Evolutionary conservation across 2,329 filamentous ascomycete species (phyloP), one percentile per base, ranked within the genome.

Genomic region (Nothomitra cinnamomea): DNA sequence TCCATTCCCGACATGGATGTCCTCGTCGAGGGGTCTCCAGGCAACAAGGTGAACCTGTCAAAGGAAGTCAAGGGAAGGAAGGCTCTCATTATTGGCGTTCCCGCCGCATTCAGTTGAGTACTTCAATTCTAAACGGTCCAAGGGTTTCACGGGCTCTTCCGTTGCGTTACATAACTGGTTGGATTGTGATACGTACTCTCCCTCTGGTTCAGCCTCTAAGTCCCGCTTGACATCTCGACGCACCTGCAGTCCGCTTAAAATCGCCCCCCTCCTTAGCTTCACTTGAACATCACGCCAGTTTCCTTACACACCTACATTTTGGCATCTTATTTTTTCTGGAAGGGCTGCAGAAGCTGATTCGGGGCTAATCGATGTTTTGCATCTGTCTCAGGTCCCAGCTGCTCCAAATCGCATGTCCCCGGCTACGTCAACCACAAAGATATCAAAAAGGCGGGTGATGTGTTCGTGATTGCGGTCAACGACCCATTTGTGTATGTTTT

Each of bases 391-490:
- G 45, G 45, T 62, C 80, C 80, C 40, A 70, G 75, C 10, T 85
- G 81, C 70, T 81, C 78, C 17, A 75, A 77, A 59, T 73, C 71
- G 50, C 90, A 96, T 65, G 75, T 96, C 47, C 90, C 90, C 0
- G 85, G 85, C 54, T 96, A 88, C 70, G 83, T 95, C 67, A 81
- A 80, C 64, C 84, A 87, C 65, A 76, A 82, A 54, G 80, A 82
- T 66, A 75, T 94, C 61, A 85, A 85, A 70, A 74, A 82, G 56
- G 87, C 85, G 28, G 89, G 88, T 50, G 75, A 84, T 62, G 85
- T 95, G 47, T 94, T 94, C 63, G 87, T 96, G 41, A 80, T 96
- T 54, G 82, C 85, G 15, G 89, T 95, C 65, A 96, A 96, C 66
- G 90, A 96, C 66, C 79, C 88, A 19, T 95, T 95, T 66, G 89